Conservation (phyloP, 805 yeast species). For the Ogataea degrootiae region DNA sequence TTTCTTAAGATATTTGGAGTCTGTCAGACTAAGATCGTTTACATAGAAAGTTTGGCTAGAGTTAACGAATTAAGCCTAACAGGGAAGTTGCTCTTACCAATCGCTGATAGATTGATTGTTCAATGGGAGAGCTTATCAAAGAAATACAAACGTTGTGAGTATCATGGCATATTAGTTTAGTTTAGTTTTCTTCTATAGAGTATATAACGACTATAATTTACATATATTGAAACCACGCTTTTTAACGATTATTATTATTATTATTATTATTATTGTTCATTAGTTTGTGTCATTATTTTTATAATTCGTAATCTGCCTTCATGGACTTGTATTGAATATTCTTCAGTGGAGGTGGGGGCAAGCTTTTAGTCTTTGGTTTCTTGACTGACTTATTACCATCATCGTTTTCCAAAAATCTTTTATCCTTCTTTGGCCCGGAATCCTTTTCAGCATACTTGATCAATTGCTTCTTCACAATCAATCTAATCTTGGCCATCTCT, state of each 20-base stretch:
- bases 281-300: background rate
- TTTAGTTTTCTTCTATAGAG: background rate
- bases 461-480: slow-evolving; percentile 49
- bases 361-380: background rate
- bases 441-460: slow-evolving; percentile 46
- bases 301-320: slow-evolving; percentile 10
- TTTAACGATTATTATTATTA: too few species aligned
- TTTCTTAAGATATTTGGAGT: slow-evolving; percentile 43
- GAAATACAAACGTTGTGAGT: slow-evolving; percentile 58
- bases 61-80: slow-evolving; percentile 71
- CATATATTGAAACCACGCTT: background rate
- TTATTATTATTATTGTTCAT: too few species aligned
- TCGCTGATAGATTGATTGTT: slow-evolving; percentile 75
- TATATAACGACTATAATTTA: background rate
- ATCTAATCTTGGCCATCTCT: slow-evolving; percentile 44
- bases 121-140: slow-evolving; percentile 74
- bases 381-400: background rate
- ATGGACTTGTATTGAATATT: slow-evolving; percentile 8
- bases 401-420: background rate
- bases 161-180: slow-evolving; percentile 65
- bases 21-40: slow-evolving; percentile 55
- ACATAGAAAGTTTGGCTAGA: slow-evolving; percentile 84
- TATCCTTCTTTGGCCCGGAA: slow-evolving; percentile 1
- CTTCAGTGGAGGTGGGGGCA: slow-evolving; percentile 2
- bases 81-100: slow-evolving; percentile 65